Base-by-base conservation (phyloP, 2,329 filamentous ascomycete genomes). In the Exophiala lecanii-corni region DNA sequence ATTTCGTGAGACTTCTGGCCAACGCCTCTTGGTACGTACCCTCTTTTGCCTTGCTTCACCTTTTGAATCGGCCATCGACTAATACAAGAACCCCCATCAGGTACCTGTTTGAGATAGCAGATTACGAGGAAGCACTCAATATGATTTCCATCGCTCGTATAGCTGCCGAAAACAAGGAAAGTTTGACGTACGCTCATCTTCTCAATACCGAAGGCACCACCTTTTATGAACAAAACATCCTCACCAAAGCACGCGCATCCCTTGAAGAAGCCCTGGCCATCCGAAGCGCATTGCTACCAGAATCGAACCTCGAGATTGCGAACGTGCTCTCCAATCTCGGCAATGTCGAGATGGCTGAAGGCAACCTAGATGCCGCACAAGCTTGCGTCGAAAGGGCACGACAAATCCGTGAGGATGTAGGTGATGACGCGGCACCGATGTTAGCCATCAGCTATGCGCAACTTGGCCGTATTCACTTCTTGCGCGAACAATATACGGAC, bases 31-130 rank as follows among this genome's bases (percentile, higher is more conserved):
- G 39, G 39, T 37, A 46, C 17, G 9, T 23, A 7, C 7, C 18
- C 21, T 13, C 39, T 41, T 16, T 23, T 19, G 9, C 34, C 9
- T 28, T 23, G 32, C 12, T 36, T 9, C 20, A 9, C 25, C 25
- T 28, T 37, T n/a, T 23, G 9, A 9, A 18, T 37, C 9, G 9
- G 6, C 35, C 21, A 21, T n/a, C n/a, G n/a, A n/a, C n/a, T n/a
- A n/a, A n/a, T n/a, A n/a, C n/a, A 21, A 10, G 9, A 20, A 25
- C 9, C 15, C 10, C 9, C 35, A 10, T 7, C 16, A 43, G 43
- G 43, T 46, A 46, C 13, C 43, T 46, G 10, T 43, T 42, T 25
- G 43, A 46, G 17, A 38, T 46, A 17, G 43, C 20, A 15, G 43
- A 43, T 15, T 37, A 42, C 13, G 43, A 42, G 13, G 43, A 43